Conservation (phyloP, 306 rosid species). For the Glycine tomentella region DNA sequence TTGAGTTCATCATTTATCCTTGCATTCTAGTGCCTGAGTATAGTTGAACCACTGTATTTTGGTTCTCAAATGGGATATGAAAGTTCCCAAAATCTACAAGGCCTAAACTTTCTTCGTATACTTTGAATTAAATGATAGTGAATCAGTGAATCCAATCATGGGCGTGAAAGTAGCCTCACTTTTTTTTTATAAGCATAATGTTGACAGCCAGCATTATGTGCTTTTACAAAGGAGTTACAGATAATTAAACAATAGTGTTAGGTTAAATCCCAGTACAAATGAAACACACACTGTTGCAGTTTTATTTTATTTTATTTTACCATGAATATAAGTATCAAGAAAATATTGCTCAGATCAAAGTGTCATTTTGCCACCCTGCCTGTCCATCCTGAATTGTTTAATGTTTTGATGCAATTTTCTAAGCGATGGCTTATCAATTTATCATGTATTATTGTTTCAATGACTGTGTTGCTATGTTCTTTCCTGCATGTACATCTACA, state of each 20-base stretch:
- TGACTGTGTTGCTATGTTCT: constrained; percentile 3
- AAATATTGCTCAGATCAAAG: constrained; percentile 8
- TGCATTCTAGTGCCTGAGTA: too few species aligned
- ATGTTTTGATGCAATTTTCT: not conserved
- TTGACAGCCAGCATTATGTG: too few species aligned
- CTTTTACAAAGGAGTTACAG: too few species aligned
- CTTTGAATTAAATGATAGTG: too few species aligned
- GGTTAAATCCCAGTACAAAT: not conserved
- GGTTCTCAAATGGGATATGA: too few species aligned
- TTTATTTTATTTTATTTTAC: constrained; percentile 1
- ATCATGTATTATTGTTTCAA: not conserved
- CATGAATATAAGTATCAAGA: not conserved
- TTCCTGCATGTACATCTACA: constrained; percentile 12
- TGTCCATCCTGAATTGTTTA: not conserved
- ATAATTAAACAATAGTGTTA: not conserved
- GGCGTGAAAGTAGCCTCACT: too few species aligned
- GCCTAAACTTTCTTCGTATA: too few species aligned
- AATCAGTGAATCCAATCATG: too few species aligned
- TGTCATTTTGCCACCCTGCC: not conserved
- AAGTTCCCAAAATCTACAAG: too few species aligned
- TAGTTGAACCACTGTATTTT: too few species aligned
- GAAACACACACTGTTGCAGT: not conserved
- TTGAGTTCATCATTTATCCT: too few species aligned
- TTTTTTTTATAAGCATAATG: too few species aligned
- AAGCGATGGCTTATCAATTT: constrained; percentile 9